Conservation (phyloP, 2,329 filamentous ascomycete species). For the Sarocladium oryzae region DNA sequence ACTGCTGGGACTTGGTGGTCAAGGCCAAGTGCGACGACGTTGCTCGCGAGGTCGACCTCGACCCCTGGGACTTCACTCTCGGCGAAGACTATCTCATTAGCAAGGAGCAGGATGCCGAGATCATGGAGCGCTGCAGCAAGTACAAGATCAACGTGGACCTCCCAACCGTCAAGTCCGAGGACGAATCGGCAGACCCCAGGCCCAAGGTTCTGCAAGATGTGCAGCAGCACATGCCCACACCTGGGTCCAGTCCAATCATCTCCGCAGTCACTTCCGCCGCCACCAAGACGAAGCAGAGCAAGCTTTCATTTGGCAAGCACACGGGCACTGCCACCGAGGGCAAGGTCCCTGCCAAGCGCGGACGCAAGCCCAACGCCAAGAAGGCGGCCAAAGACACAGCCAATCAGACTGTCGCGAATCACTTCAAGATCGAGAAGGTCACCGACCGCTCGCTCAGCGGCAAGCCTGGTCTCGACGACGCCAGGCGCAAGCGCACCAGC, state of each 20-base stretch:
- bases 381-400: conserved; percentile 26
- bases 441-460: neutral
- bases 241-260: conserved; percentile 48
- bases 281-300: conserved; percentile 44
- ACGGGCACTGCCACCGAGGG: conserved; percentile 12
- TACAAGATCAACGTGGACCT: conserved; percentile 26
- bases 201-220: conserved; percentile 32
- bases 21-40: conserved; percentile 84
- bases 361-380: conserved; percentile 27
- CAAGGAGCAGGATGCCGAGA: conserved; percentile 35
- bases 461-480: neutral
- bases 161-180: conserved; percentile 14
- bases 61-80: conserved; percentile 50
- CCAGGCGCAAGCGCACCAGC: neutral
- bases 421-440: conserved; percentile 39
- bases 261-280: conserved; percentile 32
- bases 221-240: conserved; percentile 48
- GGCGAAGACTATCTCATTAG: conserved; percentile 44
- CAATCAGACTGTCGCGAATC: conserved; percentile 31
- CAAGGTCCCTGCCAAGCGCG: conserved; percentile 21
- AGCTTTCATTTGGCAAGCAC: conserved; percentile 35
- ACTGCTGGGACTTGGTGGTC: conserved; percentile 89
- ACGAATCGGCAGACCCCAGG: conserved; percentile 15
- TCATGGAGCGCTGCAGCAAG: conserved; percentile 30
- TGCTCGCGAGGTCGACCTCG: conserved; percentile 62